Conservation (phyloP, 2,329 filamentous ascomycete genomes). For the Botrytis deweyae region DNA sequence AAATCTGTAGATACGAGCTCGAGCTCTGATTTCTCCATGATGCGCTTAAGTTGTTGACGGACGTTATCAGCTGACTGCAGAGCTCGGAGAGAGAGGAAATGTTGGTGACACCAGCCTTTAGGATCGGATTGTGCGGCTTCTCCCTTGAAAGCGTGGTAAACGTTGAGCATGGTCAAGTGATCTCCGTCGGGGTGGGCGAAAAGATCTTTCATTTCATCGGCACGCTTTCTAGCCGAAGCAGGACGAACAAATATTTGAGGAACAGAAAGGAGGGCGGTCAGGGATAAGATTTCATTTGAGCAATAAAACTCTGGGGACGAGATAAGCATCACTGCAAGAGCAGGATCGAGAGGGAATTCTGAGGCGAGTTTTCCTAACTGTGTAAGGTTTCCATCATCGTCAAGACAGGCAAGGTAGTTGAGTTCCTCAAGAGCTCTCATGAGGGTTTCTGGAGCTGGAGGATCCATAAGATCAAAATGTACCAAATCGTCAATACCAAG, state of each 20-base stretch:
- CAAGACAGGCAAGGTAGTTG: slow-evolving; percentile 93
- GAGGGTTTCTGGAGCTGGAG: slow-evolving; percentile 93
- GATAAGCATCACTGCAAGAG: slow-evolving; percentile 96
- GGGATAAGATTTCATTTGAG: slow-evolving; percentile 95
- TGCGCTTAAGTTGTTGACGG: slow-evolving; percentile 83
- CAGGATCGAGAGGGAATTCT: slow-evolving; percentile 91
- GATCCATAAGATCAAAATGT: slow-evolving; percentile 98
- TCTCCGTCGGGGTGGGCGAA: slow-evolving; percentile 94
- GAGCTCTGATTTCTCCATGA: slow-evolving; percentile 91
- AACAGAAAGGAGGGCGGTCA: slow-evolving; percentile 90
- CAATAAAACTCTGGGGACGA: slow-evolving; percentile 97
- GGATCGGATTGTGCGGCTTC: slow-evolving; percentile 66
- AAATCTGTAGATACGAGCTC: slow-evolving; percentile 87
- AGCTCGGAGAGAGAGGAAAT: slow-evolving; percentile 87
- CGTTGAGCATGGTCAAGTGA: slow-evolving; percentile 93
- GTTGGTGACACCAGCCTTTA: slow-evolving; percentile 94
- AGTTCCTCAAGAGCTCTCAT: slow-evolving; percentile 97
- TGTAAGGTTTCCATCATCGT: slow-evolving; percentile 94
- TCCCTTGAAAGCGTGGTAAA: slow-evolving; percentile 95
- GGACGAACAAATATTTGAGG: slow-evolving; percentile 93
- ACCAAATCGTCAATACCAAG: slow-evolving; percentile 93
- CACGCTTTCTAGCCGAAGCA: slow-evolving; percentile 78
- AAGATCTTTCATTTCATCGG: slow-evolving; percentile 94
- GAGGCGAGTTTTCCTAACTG: slow-evolving; percentile 82
- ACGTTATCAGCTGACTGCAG: slow-evolving; percentile 93